Evolutionary conservation across 2,329 filamentous ascomycete species (phyloP).

Genomic region (Microdochium trichocladiopsis): DNA sequence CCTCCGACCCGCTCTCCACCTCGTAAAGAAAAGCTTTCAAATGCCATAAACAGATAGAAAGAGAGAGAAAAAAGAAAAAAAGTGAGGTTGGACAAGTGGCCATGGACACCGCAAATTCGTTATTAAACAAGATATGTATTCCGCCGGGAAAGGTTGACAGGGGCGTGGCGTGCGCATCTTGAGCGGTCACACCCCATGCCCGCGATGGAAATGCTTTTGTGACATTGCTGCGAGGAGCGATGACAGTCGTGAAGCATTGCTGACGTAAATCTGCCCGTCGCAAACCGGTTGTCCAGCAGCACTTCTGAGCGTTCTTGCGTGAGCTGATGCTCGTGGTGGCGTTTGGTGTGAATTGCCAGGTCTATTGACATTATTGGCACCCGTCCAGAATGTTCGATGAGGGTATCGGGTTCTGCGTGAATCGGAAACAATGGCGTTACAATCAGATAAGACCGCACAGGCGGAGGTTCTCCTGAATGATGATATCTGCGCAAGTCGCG

Average conservation of each 20-base stretch:
- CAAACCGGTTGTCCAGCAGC: neutral
- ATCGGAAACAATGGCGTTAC: constrained; percentile 9
- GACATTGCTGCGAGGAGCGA: neutral
- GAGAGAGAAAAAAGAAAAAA: neutral
- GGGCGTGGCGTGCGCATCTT: neutral
- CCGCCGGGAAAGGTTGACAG: constrained; percentile 27
- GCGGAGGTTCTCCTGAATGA: constrained; percentile 98
- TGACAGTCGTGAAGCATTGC: neutral
- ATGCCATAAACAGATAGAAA: constrained; percentile 1
- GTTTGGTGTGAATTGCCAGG: constrained; percentile 22
- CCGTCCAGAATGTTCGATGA: constrained; percentile 13
- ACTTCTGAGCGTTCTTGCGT: neutral
- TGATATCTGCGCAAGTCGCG: constrained; percentile 65
- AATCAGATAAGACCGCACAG: constrained; percentile 91
- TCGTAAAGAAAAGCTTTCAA: neutral
- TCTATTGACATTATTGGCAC: constrained; percentile 20
- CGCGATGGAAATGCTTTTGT: neutral
- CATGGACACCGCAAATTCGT: constrained; percentile 27
- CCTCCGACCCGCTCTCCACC: neutral
- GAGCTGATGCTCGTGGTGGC: constrained; percentile 19
- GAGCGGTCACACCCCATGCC: neutral
- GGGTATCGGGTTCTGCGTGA: constrained; percentile 9
- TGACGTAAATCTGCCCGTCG: neutral
- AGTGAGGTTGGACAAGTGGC: constrained; percentile 8
- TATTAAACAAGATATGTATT: constrained; percentile 47